Percentiles rank a stretch among this genome's conserved stretches.
Evolutionary conservation across 2,329 filamentous ascomycete genomes (phyloP).

Genomic region (Aureobasidium sp.): DNA sequence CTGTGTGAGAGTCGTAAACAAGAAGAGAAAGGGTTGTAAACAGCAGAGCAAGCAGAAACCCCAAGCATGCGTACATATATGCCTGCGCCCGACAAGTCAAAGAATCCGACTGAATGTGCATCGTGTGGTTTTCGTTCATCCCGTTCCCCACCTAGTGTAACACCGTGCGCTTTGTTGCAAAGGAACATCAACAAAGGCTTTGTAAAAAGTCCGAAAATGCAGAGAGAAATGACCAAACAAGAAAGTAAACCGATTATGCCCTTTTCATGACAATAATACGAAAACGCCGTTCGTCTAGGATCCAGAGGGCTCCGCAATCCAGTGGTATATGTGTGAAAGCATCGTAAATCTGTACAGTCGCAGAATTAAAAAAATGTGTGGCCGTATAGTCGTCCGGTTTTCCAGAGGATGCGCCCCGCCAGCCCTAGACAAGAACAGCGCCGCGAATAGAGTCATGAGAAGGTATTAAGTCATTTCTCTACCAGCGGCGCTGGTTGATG

Average conservation of each 20-base stretch:
- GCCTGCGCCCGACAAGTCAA: conserved; percentile 15
- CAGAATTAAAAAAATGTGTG: conserved; percentile 15
- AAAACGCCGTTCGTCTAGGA: conserved; percentile 17
- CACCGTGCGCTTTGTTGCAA: conserved; percentile 15
- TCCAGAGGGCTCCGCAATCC: conserved; percentile 14
- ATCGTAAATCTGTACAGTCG: conserved; percentile 20
- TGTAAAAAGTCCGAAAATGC: conserved; percentile 9
- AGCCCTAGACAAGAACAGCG: conserved; percentile 18
- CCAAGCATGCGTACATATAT: conserved; percentile 4
- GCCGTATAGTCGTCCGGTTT: conserved; percentile 14
- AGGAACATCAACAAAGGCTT: conserved; percentile 5
- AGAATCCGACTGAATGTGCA: conserved; percentile 18
- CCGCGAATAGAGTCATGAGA: conserved; percentile 17
- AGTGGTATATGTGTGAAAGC: conserved; percentile 16
- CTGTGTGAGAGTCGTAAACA: conserved; percentile 17
- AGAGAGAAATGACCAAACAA: conserved; percentile 11
- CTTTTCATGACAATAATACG: conserved; percentile 14
- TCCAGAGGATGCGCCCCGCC: conserved; percentile 20
- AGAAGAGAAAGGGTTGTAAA: conserved; percentile 13
- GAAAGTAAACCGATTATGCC: conserved; percentile 13
- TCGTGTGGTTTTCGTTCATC: conserved; percentile 13
- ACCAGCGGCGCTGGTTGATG: conserved; percentile 43
- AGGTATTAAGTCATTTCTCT: conserved; percentile 15
- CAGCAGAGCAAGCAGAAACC: conserved; percentile 12
- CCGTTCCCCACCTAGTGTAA: conserved; percentile 9